Base-by-base conservation (phyloP, 495 filamentous ascomycete genomes). In the Hyaloscypha hepaticicola region DNA sequence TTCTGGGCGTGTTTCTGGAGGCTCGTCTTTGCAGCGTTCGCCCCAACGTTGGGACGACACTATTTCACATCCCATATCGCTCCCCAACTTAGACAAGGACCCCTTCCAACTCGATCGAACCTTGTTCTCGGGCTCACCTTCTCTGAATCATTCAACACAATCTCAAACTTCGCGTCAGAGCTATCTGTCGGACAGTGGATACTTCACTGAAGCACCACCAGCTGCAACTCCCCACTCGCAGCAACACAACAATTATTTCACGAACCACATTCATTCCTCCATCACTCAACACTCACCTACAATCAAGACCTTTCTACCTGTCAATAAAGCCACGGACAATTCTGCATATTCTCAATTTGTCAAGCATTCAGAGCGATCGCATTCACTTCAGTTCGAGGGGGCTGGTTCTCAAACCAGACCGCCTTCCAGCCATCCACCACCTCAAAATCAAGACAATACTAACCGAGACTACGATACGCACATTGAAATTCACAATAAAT, bases 231-330 rank as follows among this genome's bases (percentile, higher is more conserved):
- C 21, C 12, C 56, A 58, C 5, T 41, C 56, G 8, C 53, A 29
- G 1, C 22, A 1, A 29, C 5, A 19, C 12, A 45, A 45, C 38
- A 4, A 45, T 16, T 16, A 8, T 45, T 4, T 16, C 6, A 16
- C 38, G 11, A 0, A 14, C 38, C 16, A 45, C 38, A 14, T 16
- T 4, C 4, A 4, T 16, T 45, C 38, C 14, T 45, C 38, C 38
- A 45, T 16, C 1, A 14, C 19, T 45, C 38, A 45, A 45, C 3
- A 9, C 4, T 45, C 45, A 12, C 58, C 29, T 21, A 33, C 29
- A 4, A 66, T 69, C 59, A 66, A 69, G 34, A 58, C 60, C 21
- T 69, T 69, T 27, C 21, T 66, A 12, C 52, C 67, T 8, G 63
- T 69, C 31, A 69, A 65, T 55, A 69, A 69, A 57, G 11, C 25